A percentile compares a stretch with the other conserved stretches of the same genome.
Evolutionary conservation across 2,329 filamentous ascomycete species (phyloP).

Genomic region (Xylariaceae sp.): DNA sequence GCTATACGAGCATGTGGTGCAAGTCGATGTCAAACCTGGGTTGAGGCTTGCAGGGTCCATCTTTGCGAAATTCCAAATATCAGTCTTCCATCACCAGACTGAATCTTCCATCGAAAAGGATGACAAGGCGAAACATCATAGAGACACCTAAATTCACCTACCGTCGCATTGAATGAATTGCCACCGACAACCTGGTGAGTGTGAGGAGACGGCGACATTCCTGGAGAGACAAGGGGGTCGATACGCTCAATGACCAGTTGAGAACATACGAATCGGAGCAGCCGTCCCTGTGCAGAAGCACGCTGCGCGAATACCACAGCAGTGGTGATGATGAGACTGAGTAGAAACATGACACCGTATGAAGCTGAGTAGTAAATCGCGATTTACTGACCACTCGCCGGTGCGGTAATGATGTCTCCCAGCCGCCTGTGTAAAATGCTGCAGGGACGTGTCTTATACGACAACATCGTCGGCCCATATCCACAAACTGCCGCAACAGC

Average conservation of each 20-base stretch:
- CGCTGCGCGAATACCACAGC: too few relatives aligned
- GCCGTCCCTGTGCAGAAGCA: conserved; percentile 23
- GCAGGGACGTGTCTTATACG: too few relatives aligned
- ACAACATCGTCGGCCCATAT: too few relatives aligned
- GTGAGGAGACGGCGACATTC: conserved; percentile 10
- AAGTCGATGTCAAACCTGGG: conserved; percentile 15
- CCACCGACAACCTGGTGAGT: conserved; percentile 16
- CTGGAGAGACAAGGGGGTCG: conserved; percentile 14
- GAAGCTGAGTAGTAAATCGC: too few relatives aligned
- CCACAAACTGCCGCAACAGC: too few relatives aligned
- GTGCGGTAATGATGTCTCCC: too few relatives aligned
- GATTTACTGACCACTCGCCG: too few relatives aligned
- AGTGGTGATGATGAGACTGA: not conserved
- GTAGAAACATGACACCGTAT: too few relatives aligned
- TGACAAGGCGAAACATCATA: not conserved
- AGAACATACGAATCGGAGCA: conserved; percentile 14
- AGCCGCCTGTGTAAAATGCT: too few relatives aligned
- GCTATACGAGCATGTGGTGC: conserved; percentile 21
- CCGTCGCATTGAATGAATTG: conserved; percentile 15
- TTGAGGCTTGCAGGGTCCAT: not conserved
- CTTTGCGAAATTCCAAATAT: not conserved
- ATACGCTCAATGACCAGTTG: conserved; percentile 13
- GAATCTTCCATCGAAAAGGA: not conserved
- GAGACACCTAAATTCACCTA: conserved; percentile 6
- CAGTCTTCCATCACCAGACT: not conserved